phyloP scores from a whole-genome alignment of 495 filamentous ascomycete species.

The Viridothelium virens region DNA sequence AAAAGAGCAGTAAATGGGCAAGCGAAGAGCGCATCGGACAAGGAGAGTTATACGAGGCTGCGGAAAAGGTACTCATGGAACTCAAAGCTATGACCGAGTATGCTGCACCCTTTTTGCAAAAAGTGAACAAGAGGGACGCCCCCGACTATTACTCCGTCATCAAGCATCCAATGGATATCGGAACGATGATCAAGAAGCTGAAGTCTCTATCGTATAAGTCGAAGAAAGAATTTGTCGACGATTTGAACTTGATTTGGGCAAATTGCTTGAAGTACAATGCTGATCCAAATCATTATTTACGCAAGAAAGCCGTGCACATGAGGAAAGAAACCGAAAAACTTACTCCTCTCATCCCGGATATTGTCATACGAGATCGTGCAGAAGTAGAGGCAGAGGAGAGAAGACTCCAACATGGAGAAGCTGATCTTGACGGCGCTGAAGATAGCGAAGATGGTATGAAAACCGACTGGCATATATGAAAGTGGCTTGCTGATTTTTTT shows the following conservation, averaged over 20 bases:
- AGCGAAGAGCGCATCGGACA: slow-evolving; percentile 95
- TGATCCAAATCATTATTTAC: slow-evolving; percentile 73
- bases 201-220: slow-evolving; percentile 81
- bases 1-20: slow-evolving; percentile 97
- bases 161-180: slow-evolving; percentile 96
- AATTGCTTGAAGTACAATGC: slow-evolving; percentile 96
- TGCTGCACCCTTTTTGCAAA: slow-evolving; percentile 81
- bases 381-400: slow-evolving; percentile 96
- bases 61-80: slow-evolving; percentile 91
- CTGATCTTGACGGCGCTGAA: slow-evolving; percentile 68
- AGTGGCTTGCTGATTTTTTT: slow-evolving; percentile 19
- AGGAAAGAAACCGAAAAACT: slow-evolving; percentile 92
- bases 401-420: slow-evolving; percentile 55
- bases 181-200: slow-evolving; percentile 96
- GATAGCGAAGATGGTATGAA: slow-evolving; percentile 72
- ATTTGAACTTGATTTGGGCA: slow-evolving; percentile 89
- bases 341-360: slow-evolving; percentile 88
- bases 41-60: slow-evolving; percentile 93
- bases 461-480: not conserved
- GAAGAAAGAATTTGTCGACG: slow-evolving; percentile 88
- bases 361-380: slow-evolving; percentile 78
- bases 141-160: slow-evolving; percentile 94
- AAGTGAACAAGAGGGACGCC: slow-evolving; percentile 92
- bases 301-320: slow-evolving; percentile 94
- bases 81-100: slow-evolving; percentile 96